Evolutionary conservation across 495 filamentous ascomycete genomes (phyloP).

Genomic region (Tuber brumale): DNA sequence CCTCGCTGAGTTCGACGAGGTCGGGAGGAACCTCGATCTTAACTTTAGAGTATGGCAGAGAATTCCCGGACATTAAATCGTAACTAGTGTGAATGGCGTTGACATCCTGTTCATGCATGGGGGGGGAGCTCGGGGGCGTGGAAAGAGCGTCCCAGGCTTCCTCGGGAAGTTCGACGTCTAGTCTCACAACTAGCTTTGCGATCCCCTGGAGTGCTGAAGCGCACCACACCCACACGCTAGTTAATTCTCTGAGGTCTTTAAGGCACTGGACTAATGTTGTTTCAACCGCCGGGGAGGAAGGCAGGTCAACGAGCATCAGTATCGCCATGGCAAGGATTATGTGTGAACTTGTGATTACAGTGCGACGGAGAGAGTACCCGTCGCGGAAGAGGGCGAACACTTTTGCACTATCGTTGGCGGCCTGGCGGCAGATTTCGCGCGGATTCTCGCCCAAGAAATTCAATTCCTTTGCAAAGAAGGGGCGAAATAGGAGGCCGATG

Average conservation of each 20-base stretch:
- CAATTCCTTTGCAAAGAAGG: constrained; percentile 57
- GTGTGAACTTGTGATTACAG: constrained; percentile 32
- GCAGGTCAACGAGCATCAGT: constrained; percentile 31
- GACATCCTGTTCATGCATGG: constrained; percentile 12
- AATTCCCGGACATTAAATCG: constrained; percentile 5
- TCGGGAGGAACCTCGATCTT: constrained; percentile 21
- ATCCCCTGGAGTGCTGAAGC: constrained; percentile 19
- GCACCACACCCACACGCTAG: constrained; percentile 32
- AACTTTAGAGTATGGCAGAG: constrained; percentile 15
- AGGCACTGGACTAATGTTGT: constrained; percentile 16
- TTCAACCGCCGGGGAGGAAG: constrained; percentile 15
- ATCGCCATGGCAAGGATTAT: constrained; percentile 26
- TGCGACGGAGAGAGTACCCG: constrained; percentile 19
- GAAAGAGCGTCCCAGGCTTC: constrained; percentile 20
- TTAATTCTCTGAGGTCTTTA: constrained; percentile 29
- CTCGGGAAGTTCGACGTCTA: constrained; percentile 24
- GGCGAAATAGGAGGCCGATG: constrained; percentile 59
- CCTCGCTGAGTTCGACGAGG: constrained; percentile 1
- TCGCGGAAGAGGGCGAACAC: constrained; percentile 21
- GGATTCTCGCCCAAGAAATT: constrained; percentile 54
- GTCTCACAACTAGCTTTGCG: constrained; percentile 8
- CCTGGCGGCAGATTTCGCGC: constrained; percentile 56
- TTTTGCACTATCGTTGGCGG: constrained; percentile 53
- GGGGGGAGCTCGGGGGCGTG: constrained; percentile 4
- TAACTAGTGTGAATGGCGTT: constrained; percentile 7